Evolutionary conservation across 768 basidiomycete species (phyloP), one percentile per base, ranked within the genome.

Genomic region (Phylloporus scabripes): DNA sequence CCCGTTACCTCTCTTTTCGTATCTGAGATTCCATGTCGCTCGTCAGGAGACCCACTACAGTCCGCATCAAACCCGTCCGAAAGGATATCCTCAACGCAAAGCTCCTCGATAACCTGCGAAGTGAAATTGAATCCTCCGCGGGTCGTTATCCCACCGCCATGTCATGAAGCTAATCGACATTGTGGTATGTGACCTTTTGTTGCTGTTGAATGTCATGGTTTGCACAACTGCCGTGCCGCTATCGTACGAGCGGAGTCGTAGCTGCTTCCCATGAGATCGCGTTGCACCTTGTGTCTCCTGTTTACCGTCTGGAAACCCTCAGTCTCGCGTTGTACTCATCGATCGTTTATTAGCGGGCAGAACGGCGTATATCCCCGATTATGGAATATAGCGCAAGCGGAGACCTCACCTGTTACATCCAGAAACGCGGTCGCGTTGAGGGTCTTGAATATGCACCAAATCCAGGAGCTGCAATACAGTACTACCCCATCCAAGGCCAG

Each of bases 341-440:
- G 11, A 5, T 28, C 18, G 33, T 40, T 45, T 46, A 33, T 31
- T 51, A 88, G 86, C 79, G 83, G 41, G 83, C 84, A 2, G 85
- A 88, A 57, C 76, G 77, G 49, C 79, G 87, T 59, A 86, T 90
- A 60, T 97, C 96, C 72, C 83, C 98, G 48, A 86, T 99, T 60
- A 99, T 98, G 86, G 95, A 96, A 60, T 97, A 82, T 66, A 98
- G 96, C 65, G 82, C 92, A 1, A 95, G 94, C 2, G 94, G 94
- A 3, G 96, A 99, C 69, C 81, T 99, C 42, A 91, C 92, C 0
- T 82, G 91, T 58, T 98, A 98, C 61, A 95, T 98, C 76, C 93
- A 92, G 83, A 92, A 91, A 63, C 84, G 94, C n/a, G 96, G 95
- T 14, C 81, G 86, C 15, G 85, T 98, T 39, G 87, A 95, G 41